Conservation (phyloP, 2,329 filamentous ascomycete species). For the Fusarium marasasianum region DNA sequence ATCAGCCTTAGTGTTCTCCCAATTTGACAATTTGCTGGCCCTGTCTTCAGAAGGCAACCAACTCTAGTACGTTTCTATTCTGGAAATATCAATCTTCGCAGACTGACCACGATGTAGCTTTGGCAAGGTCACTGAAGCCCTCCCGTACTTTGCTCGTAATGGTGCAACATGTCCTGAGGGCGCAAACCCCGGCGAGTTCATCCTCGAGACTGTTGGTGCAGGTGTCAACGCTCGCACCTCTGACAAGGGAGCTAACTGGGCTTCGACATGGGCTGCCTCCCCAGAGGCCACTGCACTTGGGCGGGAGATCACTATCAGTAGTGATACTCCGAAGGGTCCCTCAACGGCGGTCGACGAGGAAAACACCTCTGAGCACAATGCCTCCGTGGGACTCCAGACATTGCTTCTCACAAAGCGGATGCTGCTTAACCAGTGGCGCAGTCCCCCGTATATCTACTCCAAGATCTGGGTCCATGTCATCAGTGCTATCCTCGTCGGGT, state of each 20-base stretch:
- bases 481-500: not conserved
- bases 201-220: not conserved
- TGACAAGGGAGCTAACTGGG: not conserved
- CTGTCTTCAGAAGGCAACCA: not conserved
- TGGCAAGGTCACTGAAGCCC: not conserved
- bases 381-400: not conserved
- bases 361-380: not conserved
- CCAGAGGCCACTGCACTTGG: not conserved
- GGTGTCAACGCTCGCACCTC: not conserved
- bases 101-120: not conserved
- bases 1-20: not conserved
- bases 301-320: not conserved
- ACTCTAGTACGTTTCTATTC: no score
- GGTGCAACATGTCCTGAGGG: not conserved
- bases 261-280: not conserved
- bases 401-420: not conserved
- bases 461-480: not conserved
- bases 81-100: no score
- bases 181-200: not conserved
- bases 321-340: no score
- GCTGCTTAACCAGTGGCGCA: not conserved
- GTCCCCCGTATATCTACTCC: not conserved
- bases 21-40: not conserved
- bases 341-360: accelerated
- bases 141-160: not conserved